Evolutionary conservation across 805 yeast genomes (phyloP), one percentile per base, ranked within the genome.

Genomic region (Zygosaccharomyces bisporus): DNA sequence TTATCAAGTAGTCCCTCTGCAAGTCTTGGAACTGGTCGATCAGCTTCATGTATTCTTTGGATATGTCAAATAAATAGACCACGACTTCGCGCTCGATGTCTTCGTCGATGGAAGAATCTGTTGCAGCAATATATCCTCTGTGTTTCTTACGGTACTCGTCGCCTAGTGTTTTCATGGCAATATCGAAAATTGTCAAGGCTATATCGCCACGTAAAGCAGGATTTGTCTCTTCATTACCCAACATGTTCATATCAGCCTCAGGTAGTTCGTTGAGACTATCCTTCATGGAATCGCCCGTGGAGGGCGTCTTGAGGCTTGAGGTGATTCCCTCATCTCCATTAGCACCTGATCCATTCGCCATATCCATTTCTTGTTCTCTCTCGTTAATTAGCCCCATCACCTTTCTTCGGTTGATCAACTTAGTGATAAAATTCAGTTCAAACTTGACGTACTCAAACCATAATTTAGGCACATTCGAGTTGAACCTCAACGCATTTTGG

Each of bases 401-500:
- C 62, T 82, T 79, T 63, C 98, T 76, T 68, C 98, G 79, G 5
- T 88, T 82, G 39, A 90, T 71, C 48, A 93, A 73, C 62, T 87
- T 88, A 8, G 95, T 81, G 23, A 90, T 79, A 57, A 89, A 91
- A 18, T 85, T 77, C 55, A 91, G 74, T 67, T 95, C 99, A 54
- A 93, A 83, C 54, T 86, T 88, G 38, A 86, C 80, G 64, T 93
- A 93, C 51, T 84, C 86, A 29, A 80, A 64, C 96, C 98, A 91
- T 47, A 93, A 72, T 45, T 74, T 76, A 13, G 72, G 63, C 6
- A 82, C 76, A 40, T 86, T 90, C 2, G 83, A 75, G 60, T 91
- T 91, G 64, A 93, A 85, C 63, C 95, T 75, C 32, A 93, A 71
- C 24, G 84, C 95, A 53, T 85, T 79, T 64, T 90, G 96, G 64